Base-by-base conservation (phyloP, 2,329 filamentous ascomycete species). In the Furcasterigmium sp. region DNA sequence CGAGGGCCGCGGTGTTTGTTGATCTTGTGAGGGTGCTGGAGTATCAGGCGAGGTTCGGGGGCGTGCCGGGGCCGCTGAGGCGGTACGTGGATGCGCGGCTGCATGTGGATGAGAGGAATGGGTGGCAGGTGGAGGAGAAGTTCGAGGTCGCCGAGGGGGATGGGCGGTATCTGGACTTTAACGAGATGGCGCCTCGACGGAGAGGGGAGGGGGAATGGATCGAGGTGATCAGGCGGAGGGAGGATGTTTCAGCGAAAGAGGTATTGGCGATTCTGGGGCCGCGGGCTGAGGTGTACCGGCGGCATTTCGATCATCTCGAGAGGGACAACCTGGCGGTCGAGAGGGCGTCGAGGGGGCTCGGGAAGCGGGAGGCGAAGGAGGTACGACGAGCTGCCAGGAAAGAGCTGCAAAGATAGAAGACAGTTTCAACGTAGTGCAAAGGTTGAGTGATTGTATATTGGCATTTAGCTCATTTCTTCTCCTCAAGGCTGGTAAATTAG, bases 11-110 rank as follows among this genome's bases (percentile, higher is more conserved):
- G 2, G 40, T 43, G 2, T 19, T 39, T 4, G 40, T 46, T 6
- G 44, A 46, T 17, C 36, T 46, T 3, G 19, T 46, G 14, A 46
- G 42, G 28, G 44, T 46, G 30, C 32, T 46, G 26, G 40, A 46
- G 3, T 36, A 46, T 18, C 44, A 46, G 36, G 32, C 44, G 3
- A 39, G 35, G 17, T 34, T 23, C n/a, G 34, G 30, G 1, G 35
- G 28, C 5, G 32, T 18, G 15, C 32, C 32, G 5, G 5, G 5
- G 9, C n/a, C 17, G 32, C 15, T 35, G 9, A 9, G 18, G 32
- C 8, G 8, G n/a, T 35, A 35, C 21, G 25, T 40, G 23, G 34
- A 45, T 3, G 28, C n/a, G 2, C 32, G 32, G 3, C 32, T 35
- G 4, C 17, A 35, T 10, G 32, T 19, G n/a, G 17, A 35, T 10